These are phyloP conservation scores for Clavispora fructus DNA, from an alignment of 805 yeast species.

Conservation along the genomic window DNA sequence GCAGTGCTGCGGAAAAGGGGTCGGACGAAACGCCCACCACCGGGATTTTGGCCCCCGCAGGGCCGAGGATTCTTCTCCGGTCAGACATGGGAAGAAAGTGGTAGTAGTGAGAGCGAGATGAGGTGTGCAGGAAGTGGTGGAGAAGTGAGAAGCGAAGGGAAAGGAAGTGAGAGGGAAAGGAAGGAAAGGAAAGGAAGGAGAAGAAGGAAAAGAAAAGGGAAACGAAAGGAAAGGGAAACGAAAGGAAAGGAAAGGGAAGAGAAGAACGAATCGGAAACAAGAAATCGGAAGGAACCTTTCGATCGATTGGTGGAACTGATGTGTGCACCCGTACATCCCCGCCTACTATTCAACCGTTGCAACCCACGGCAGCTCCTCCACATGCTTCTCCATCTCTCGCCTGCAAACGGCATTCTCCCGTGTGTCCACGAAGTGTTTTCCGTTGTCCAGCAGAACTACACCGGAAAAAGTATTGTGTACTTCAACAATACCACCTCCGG, in stretches of 20 bases:
- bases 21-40: slow-evolving; percentile 9
- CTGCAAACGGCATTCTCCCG: not conserved
- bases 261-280: too few species aligned
- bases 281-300: too few species aligned
- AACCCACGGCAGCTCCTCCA: too few species aligned
- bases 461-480: slow-evolving; percentile 7
- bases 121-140: not conserved
- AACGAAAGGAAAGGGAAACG: too few species aligned
- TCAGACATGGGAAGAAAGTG: slow-evolving; percentile 32
- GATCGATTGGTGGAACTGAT: too few species aligned
- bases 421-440: slow-evolving; percentile 7
- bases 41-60: slow-evolving; percentile 52
- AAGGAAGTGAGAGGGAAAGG: too few species aligned
- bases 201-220: too few species aligned
- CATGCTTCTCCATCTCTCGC: not conserved
- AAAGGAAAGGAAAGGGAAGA: too few species aligned
- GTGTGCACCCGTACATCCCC: not conserved
- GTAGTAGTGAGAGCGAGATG: not conserved
- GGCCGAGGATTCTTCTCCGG: slow-evolving; percentile 85
- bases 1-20: not conserved
- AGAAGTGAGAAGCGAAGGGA: too few species aligned
- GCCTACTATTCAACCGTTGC: too few species aligned
- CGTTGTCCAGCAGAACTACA: slow-evolving; percentile 1
- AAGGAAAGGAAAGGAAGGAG: too few species aligned
- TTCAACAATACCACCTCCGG: slow-evolving; percentile 12